phyloP scores from a whole-genome alignment of 2,329 filamentous ascomycete species.

The Penicillium sp. region DNA sequence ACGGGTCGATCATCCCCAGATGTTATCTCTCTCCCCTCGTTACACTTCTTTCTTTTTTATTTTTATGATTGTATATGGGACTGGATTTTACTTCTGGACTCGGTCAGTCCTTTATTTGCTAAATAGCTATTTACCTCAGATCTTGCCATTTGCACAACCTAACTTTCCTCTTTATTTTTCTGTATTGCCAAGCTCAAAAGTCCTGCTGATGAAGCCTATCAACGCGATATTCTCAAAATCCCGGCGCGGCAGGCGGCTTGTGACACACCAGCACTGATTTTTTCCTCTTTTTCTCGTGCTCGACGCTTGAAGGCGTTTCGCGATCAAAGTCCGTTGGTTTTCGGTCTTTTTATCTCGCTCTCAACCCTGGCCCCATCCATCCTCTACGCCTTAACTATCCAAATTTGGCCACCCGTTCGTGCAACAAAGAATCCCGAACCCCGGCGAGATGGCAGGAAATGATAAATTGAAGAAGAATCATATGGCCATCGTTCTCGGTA shows the following conservation, averaged over 20 bases:
- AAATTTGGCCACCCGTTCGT: neutral
- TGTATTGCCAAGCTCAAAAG: no score
- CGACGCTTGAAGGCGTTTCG: neutral
- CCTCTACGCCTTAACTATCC: neutral
- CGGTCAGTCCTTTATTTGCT: no score
- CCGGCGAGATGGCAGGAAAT: constrained; percentile 19
- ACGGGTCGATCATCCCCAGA: constrained; percentile 22
- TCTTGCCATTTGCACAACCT: no score
- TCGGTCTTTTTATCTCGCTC: neutral
- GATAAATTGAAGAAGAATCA: constrained; percentile 24
- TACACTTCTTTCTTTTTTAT: neutral
- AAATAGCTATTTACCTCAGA: no score
- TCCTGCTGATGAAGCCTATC: no score
- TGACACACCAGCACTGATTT: neutral
- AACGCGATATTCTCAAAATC: neutral
- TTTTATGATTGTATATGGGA: neutral
- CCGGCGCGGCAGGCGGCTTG: neutral
- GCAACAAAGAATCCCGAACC: neutral
- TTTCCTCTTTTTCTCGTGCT: neutral
- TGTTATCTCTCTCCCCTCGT: neutral
- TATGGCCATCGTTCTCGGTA: constrained; percentile 34
- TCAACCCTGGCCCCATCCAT: neutral
- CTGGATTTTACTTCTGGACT: neutral
- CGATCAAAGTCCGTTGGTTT: neutral
- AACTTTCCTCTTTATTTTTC: no score